Evolutionary conservation across 306 rosid species (phyloP).

Genomic region (Datisca glomerata): DNA sequence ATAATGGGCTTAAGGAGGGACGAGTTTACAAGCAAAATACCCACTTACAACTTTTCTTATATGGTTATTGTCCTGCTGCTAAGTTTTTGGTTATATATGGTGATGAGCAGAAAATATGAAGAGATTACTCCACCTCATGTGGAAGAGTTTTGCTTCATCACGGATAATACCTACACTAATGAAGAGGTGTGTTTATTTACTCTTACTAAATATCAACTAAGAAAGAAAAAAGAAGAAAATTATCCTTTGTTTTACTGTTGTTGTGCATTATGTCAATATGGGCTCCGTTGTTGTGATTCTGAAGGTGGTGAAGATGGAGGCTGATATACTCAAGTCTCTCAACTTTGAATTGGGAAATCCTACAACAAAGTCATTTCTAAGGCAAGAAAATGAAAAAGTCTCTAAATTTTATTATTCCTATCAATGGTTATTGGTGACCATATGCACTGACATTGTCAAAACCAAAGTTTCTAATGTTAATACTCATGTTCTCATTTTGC

Average conservation of each 20-base stretch:
- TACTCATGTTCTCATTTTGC: constrained; percentile 15
- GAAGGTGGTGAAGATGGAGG: constrained; percentile 80
- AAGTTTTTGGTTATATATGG: no score
- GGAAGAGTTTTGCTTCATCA: constrained; percentile 68
- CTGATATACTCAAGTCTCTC: constrained; percentile 53
- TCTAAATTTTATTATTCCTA: no score
- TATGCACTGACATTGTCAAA: background rate
- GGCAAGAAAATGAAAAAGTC: constrained; percentile 32
- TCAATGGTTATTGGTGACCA: no score
- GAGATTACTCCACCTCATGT: constrained; percentile 77
- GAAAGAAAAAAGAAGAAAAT: background rate
- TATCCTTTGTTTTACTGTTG: constrained; percentile 2
- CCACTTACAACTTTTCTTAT: no score
- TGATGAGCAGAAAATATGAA: constrained; percentile 66
- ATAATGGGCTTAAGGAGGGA: no score
- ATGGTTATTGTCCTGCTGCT: no score
- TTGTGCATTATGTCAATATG: background rate
- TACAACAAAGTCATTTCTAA: constrained; percentile 63
- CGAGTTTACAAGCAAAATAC: no score
- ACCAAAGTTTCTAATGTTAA: background rate
- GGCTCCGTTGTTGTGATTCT: background rate
- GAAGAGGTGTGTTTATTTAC: constrained; percentile 40
- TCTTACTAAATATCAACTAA: background rate
- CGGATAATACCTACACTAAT: constrained; percentile 60
- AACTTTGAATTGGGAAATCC: constrained; percentile 86